These are phyloP conservation scores for Goffeauzyma gilvescens DNA, from an alignment of 768 basidiomycete species.

Conservation along the genomic window DNA sequence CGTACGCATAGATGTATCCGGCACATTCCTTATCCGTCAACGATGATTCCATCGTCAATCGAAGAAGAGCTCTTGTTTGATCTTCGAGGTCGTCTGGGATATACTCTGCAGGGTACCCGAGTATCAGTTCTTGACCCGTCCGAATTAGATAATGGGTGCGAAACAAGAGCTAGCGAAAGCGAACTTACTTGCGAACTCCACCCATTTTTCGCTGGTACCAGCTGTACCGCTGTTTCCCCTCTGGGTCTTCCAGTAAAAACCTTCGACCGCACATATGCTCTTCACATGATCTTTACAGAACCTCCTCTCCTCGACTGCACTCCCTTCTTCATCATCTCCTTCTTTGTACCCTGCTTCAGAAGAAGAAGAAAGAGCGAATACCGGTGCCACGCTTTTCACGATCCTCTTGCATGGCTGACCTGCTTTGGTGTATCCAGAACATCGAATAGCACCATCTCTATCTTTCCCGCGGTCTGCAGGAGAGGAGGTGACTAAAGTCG, in stretches of 20 bases:
- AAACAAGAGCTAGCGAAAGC: not conserved
- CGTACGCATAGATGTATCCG: constrained; percentile 29
- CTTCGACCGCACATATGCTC: constrained; percentile 24
- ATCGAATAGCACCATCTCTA: constrained; percentile 15
- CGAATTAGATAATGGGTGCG: not conserved
- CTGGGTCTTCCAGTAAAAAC: constrained; percentile 22
- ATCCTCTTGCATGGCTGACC: constrained; percentile 27
- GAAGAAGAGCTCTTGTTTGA: constrained; percentile 25
- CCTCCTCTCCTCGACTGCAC: constrained; percentile 11
- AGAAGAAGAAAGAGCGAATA: constrained; percentile 1
- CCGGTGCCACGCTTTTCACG: constrained; percentile 20
- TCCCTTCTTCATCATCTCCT: not conserved
- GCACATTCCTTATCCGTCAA: constrained; percentile 25
- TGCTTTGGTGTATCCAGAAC: constrained; percentile 24
- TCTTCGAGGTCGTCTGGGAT: constrained; percentile 25
- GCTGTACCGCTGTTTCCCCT: constrained; percentile 1
- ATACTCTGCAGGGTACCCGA: constrained; percentile 12
- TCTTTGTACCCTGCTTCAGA: not conserved
- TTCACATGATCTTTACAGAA: constrained; percentile 30
- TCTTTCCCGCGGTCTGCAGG: no score
- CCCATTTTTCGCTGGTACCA: constrained; percentile 17
- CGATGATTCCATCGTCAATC: constrained; percentile 27
- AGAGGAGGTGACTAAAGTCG: no score
- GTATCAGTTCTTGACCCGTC: not conserved
- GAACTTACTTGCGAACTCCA: constrained; percentile 25